Evolutionary conservation across 1,139 yeast genomes (phyloP).

Genomic region (Geotrichum candidum): DNA sequence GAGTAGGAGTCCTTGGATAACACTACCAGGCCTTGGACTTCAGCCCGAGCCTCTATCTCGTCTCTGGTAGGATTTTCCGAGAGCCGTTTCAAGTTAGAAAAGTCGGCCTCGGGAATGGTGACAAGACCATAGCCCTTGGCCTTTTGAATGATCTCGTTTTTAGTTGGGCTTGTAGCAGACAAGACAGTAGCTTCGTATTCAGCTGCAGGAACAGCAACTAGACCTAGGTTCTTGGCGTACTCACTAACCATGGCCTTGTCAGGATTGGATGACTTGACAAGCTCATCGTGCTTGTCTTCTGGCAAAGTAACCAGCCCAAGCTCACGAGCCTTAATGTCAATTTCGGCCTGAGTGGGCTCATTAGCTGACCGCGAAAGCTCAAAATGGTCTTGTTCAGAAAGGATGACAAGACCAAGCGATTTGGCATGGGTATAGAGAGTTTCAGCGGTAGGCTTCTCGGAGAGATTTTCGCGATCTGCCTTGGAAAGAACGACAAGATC

Average conservation of each 20-base stretch:
- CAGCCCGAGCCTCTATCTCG: constrained; percentile 14
- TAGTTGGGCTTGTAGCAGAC: constrained; percentile 29
- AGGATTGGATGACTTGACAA: constrained; percentile 16
- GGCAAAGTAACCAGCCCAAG: constrained; percentile 13
- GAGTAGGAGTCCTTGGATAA: constrained; percentile 18
- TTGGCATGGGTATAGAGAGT: constrained; percentile 14
- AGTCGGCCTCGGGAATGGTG: constrained; percentile 20
- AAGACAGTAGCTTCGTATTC: constrained; percentile 17
- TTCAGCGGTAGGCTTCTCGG: constrained; percentile 4
- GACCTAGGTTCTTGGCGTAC: constrained; percentile 30
- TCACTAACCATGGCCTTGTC: constrained; percentile 15
- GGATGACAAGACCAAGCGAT: constrained; percentile 37
- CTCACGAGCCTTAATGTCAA: constrained; percentile 14
- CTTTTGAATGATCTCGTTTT: constrained; percentile 10
- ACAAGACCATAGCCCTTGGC: constrained; percentile 21
- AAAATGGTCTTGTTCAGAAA: constrained; percentile 34
- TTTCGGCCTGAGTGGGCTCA: constrained; percentile 12
- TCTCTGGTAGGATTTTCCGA: constrained; percentile 27
- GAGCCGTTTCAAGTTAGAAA: constrained; percentile 32
- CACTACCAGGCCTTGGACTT: constrained; percentile 22
- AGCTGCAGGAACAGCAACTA: constrained; percentile 31
- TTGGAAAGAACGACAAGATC: constrained; percentile 10
- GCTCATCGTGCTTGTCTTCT: background rate
- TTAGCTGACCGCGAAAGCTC: constrained; percentile 24
- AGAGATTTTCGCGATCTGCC: background rate